phyloP scores from a whole-genome alignment of 202 grass and related monocot genomes.

The Dendrocalamus latiflorus region DNA sequence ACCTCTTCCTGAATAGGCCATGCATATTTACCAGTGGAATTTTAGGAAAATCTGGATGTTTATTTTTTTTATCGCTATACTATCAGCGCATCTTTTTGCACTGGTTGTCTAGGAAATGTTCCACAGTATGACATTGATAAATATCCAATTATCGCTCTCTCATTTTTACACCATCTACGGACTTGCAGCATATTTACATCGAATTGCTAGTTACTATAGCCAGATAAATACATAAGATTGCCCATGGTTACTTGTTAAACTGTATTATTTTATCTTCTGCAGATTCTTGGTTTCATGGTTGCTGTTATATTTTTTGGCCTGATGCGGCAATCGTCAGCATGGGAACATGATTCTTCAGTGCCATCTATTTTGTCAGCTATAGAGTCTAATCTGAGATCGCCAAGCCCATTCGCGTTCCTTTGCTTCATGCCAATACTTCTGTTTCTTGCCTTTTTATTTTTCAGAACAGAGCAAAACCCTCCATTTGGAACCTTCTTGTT shows the following conservation, averaged over 20 bases:
- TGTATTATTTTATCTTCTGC: slow-evolving; percentile 29
- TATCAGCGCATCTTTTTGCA: not conserved
- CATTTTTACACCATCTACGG: not conserved
- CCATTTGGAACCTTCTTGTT: slow-evolving; percentile 56
- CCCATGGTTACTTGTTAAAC: not conserved
- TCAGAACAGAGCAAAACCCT: slow-evolving; percentile 40
- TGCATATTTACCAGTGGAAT: not conserved
- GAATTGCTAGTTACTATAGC: not conserved
- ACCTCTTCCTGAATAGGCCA: not conserved
- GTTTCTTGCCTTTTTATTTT: slow-evolving; percentile 42
- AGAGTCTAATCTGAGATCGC: slow-evolving; percentile 74
- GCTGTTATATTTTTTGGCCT: slow-evolving; percentile 73
- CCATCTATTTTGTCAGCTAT: slow-evolving; percentile 81
- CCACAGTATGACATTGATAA: not conserved
- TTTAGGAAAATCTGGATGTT: not conserved
- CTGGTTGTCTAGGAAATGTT: not conserved
- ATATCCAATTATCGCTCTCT: not conserved
- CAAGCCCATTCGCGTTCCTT: slow-evolving; percentile 54
- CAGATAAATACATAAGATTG: slow-evolving; percentile 4
- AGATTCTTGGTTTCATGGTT: slow-evolving; percentile 94
- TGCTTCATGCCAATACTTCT: slow-evolving; percentile 59
- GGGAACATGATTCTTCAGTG: slow-evolving; percentile 75
- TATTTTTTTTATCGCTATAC: slow-evolving; percentile 6
- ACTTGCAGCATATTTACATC: not conserved
- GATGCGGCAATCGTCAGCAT: slow-evolving; percentile 77